Conservation (phyloP, 2,329 filamentous ascomycete genomes). For the Clarireedia paspali region DNA sequence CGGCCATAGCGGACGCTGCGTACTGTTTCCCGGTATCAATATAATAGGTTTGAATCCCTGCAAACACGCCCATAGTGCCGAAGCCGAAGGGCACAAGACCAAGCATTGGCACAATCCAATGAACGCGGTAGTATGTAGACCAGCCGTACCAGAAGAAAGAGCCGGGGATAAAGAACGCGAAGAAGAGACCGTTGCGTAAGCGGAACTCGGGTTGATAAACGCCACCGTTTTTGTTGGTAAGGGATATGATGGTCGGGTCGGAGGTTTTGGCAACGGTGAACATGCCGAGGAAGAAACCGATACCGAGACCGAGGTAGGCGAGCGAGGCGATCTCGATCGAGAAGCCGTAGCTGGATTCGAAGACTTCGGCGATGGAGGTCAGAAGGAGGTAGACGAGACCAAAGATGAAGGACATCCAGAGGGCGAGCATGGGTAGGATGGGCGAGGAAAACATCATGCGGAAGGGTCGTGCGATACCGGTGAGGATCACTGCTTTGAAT, state of each 20-base stretch:
- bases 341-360: conserved; percentile 36
- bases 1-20: conserved; percentile 32
- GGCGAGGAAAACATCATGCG: conserved; percentile 34
- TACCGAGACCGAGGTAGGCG: conserved; percentile 37
- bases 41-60: conserved; percentile 38
- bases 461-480: conserved; percentile 41
- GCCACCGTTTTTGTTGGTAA: conserved; percentile 36
- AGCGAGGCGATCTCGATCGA: conserved; percentile 35
- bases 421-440: conserved; percentile 35
- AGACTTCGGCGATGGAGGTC: conserved; percentile 38
- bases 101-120: conserved; percentile 37
- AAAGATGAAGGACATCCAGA: conserved; percentile 46
- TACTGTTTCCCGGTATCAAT: conserved; percentile 33
- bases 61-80: conserved; percentile 35
- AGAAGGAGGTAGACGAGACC: conserved; percentile 47
- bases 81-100: conserved; percentile 35
- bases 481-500: conserved; percentile 25
- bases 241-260: conserved; percentile 38
- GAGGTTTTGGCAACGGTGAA: conserved; percentile 35
- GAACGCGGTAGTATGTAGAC: conserved; percentile 33
- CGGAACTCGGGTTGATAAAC: conserved; percentile 25
- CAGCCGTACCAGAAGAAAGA: conserved; percentile 40
- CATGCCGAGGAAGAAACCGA: conserved; percentile 35
- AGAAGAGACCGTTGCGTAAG: conserved; percentile 38
- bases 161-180: conserved; percentile 35